Evolutionary conservation across 768 basidiomycete species (phyloP), one percentile per base, ranked within the genome.

Genomic region (Lactifluus pinguis): DNA sequence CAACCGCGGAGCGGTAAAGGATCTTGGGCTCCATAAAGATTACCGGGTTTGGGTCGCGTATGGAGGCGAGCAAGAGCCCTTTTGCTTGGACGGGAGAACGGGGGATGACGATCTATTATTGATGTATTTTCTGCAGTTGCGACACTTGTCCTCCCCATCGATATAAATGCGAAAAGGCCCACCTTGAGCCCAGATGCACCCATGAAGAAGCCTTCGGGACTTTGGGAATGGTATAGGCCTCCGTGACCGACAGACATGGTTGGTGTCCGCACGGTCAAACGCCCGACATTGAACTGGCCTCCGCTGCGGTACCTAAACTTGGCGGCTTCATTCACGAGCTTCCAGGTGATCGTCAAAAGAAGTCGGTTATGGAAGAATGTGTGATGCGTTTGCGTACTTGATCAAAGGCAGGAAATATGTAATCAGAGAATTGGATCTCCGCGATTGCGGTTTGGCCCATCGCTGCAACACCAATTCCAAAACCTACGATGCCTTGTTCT

Each of bases 391-490:
- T 14, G 62, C 73, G 47, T 54, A 87, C 90, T 79, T 95, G 93
- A 69, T 97, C 94, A 69, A 98, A 98, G 0, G 94, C 94, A 11
- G 94, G 94, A 69, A 79, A 95, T 62, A 95, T 95, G 70, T 95
- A 93, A 69, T 93, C 90, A 3, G 86, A 83, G 61, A 93, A 93
- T 69, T 92, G 89, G 60, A 97, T 91, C 73, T 98, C 94, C 41
- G 92, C 94, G 57, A 98, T 94, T 4, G 93, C 91, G 3, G 90
- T 92, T 61, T 93, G 93, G 0, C 94, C 94, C 87, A 97, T 95
- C 10, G 86, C 76, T 0, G 95, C 92, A 60, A 95, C 72, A 14
- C 95, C 94, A 51, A 97, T 90, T 2, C 89, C 95, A 68, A 97
- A 97, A 15, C 94, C 94, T 36, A 89, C 93, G 59, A 98, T 95